Conservation (phyloP, 2,329 filamentous ascomycete genomes). For the Microsporum audouinii region DNA sequence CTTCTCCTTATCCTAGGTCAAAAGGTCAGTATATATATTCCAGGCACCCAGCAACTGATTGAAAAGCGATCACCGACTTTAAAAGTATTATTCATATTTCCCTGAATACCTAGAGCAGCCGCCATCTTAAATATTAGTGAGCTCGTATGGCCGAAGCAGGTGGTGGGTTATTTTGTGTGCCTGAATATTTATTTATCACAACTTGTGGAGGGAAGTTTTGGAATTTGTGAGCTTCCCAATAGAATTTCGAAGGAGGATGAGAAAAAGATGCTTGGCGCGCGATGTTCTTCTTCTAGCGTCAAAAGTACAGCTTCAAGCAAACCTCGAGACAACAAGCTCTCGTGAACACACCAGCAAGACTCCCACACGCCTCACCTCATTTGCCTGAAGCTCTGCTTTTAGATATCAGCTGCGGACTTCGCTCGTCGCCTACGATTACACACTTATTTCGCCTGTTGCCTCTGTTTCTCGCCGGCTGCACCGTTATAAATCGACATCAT, state of each 20-base stretch:
- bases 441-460: neutral
- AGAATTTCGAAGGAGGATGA: neutral
- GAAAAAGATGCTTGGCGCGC: constrained; percentile 11
- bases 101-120: constrained; percentile 35
- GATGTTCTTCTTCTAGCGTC: neutral
- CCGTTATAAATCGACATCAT: constrained; percentile 39
- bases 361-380: neutral
- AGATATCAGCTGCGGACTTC: neutral
- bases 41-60: neutral
- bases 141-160: neutral
- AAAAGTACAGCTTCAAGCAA: neutral
- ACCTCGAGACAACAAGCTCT: constrained; percentile 7
- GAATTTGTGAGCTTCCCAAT: constrained; percentile 6
- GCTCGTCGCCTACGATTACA: neutral
- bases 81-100: constrained; percentile 52
- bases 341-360: neutral
- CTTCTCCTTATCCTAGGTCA: constrained; percentile 79
- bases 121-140: constrained; percentile 36
- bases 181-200: neutral
- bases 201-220: constrained; percentile 2
- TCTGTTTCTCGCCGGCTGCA: neutral
- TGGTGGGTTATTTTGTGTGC: neutral
- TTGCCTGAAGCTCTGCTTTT: neutral
- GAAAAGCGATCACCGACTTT: constrained; percentile 38
- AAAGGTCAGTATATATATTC: constrained; percentile 3